phyloP scores from a whole-genome alignment of 2,329 filamentous ascomycete genomes.

The Cyphellophora attinorum region DNA sequence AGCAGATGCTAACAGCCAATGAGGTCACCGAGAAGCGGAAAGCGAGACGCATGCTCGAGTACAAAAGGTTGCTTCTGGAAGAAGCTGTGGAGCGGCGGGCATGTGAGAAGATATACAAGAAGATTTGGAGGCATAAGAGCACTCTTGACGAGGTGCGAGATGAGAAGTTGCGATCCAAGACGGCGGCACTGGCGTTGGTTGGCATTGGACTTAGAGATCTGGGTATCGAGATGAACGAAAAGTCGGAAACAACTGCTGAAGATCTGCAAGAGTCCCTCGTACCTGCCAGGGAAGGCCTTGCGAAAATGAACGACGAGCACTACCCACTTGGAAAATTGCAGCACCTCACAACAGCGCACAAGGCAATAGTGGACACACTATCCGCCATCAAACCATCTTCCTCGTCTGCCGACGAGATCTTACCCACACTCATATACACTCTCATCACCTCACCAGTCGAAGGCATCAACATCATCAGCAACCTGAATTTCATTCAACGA shows the following conservation, averaged over 20 bases:
- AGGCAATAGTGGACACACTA: conserved; percentile 83
- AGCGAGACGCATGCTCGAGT: conserved; percentile 66
- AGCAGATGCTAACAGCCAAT: conserved; percentile 83
- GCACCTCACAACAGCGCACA: conserved; percentile 78
- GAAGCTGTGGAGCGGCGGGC: conserved; percentile 83
- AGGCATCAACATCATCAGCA: conserved; percentile 81
- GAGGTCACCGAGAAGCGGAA: conserved; percentile 75
- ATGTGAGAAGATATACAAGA: conserved; percentile 75
- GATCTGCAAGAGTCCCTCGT: conserved; percentile 66
- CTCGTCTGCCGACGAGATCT: conserved; percentile 92
- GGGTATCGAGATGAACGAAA: conserved; percentile 59
- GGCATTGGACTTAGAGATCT: conserved; percentile 83
- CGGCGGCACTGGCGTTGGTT: conserved; percentile 79
- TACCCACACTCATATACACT: conserved; percentile 93
- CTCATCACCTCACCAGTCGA: conserved; percentile 84
- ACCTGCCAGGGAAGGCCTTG: conserved; percentile 60
- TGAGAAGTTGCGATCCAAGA: conserved; percentile 88
- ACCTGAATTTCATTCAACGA: conserved; percentile 85
- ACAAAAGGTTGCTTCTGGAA: conserved; percentile 67
- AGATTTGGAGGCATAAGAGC: conserved; percentile 82
- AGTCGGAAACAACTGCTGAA: conserved; percentile 41
- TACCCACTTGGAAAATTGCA: conserved; percentile 88
- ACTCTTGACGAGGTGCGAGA: conserved; percentile 93
- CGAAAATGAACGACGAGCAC: conserved; percentile 74
- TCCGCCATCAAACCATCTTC: conserved; percentile 57